Evolutionary conservation across 352 stramenopile species (phyloP).

Genomic region (Globisporangium emineosum): DNA sequence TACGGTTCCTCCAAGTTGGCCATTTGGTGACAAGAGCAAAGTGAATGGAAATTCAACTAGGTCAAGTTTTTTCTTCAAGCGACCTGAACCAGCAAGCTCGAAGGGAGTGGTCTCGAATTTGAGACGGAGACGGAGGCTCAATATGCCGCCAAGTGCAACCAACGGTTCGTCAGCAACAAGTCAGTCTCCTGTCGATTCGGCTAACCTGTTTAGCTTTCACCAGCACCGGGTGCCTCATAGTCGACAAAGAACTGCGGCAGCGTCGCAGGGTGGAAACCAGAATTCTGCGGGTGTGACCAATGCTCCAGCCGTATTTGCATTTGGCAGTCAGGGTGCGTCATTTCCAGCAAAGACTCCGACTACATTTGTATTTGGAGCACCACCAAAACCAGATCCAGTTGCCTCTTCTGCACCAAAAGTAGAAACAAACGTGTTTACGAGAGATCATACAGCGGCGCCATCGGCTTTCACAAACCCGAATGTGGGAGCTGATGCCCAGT

Average conservation of each 20-base stretch:
- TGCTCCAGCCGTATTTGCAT: neutral
- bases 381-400: neutral
- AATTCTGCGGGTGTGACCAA: neutral
- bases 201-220: neutral
- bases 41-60: neutral
- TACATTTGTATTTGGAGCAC: constrained; percentile 14
- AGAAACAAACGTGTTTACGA: neutral
- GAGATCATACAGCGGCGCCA: neutral
- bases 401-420: neutral
- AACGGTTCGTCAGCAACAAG: neutral
- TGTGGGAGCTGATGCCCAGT: constrained; percentile 16
- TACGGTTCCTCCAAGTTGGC: neutral
- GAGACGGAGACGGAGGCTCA: constrained; percentile 3
- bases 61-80: neutral
- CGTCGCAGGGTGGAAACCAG: neutral
- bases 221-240: neutral
- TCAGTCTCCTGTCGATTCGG: neutral
- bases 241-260: neutral
- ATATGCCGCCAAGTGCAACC: neutral
- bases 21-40: neutral
- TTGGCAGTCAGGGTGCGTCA: neutral
- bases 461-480: constrained; percentile 10
- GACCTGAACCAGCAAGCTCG: neutral
- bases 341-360: neutral
- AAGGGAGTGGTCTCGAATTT: neutral